Percentiles rank a stretch among this genome's conserved stretches.
Conservation (phyloP, 208 protist genomes). For the Borovskyia barvae region DNA sequence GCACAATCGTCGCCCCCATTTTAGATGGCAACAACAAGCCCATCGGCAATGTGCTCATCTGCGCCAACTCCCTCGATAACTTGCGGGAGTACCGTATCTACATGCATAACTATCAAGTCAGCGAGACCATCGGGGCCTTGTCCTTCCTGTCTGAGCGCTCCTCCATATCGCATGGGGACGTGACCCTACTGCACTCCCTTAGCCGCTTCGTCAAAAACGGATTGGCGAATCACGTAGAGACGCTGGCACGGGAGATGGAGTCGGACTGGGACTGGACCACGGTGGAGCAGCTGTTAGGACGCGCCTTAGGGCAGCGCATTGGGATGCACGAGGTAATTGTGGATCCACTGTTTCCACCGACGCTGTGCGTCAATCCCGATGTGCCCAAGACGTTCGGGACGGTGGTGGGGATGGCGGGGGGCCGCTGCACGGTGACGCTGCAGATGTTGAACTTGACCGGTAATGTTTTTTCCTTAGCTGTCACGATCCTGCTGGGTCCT, state of each 20-base stretch:
- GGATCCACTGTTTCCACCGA: constrained; percentile 70
- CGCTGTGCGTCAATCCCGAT: constrained; percentile 73
- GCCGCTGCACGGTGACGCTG: constrained; percentile 46
- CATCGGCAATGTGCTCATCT: constrained; percentile 85
- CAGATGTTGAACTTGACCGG: constrained; percentile 57
- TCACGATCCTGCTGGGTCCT: constrained; percentile 37
- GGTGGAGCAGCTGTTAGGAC: constrained; percentile 75
- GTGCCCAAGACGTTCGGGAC: constrained; percentile 58
- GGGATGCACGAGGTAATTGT: constrained; percentile 45
- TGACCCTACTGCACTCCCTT: constrained; percentile 28
- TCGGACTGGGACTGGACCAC: constrained; percentile 91
- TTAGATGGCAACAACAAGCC: constrained; percentile 40
- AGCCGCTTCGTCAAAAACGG: constrained; percentile 57
- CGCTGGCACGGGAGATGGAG: constrained; percentile 72
- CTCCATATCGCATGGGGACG: constrained; percentile 37
- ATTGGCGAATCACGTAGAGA: constrained; percentile 52
- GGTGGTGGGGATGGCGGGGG: constrained; percentile 30
- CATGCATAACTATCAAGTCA: constrained; percentile 77
- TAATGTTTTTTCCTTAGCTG: constrained; percentile 62
- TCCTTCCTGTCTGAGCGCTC: constrained; percentile 40
- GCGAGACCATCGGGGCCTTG: constrained; percentile 46
- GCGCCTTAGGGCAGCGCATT: constrained; percentile 44
- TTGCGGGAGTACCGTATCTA: constrained; percentile 75
- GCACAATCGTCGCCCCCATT: constrained; percentile 75
- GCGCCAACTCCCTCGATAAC: constrained; percentile 83